Percentiles rank a stretch among this genome's conserved stretches.
These are phyloP conservation scores for Medicago ruthenica DNA, from an alignment of 306 rosid genomes.

Conservation along the genomic window DNA sequence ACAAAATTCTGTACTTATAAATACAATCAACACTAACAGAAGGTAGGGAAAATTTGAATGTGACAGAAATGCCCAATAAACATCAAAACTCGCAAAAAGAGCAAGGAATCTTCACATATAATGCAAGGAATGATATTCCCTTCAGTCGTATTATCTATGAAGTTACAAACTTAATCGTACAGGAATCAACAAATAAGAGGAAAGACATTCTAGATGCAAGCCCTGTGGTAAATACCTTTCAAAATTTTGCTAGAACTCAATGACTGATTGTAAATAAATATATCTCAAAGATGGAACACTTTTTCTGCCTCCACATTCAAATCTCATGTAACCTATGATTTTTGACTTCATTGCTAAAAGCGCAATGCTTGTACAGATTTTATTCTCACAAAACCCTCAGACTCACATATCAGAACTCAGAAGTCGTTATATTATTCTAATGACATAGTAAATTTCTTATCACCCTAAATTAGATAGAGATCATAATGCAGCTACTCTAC, in stretches of 20 bases:
- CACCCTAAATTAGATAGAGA: constrained; percentile 7
- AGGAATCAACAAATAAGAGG: not conserved
- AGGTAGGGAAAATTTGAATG: not conserved
- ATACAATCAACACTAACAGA: not conserved
- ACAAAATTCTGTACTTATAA: too few relatives aligned
- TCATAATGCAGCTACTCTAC: constrained; percentile 12
- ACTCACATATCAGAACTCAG: constrained; percentile 10
- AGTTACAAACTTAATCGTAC: constrained; percentile 14
- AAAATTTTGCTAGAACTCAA: constrained; percentile 19
- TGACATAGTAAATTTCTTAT: constrained; percentile 17
- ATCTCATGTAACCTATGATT: not conserved
- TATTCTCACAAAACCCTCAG: constrained; percentile 7
- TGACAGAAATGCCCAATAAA: too few relatives aligned
- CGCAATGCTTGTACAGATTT: not conserved
- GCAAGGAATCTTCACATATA: not conserved
- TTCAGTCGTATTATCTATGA: constrained; percentile 13
- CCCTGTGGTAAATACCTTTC: not conserved
- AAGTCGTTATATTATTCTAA: not conserved
- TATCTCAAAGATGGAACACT: constrained; percentile 1
- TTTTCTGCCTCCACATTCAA: constrained; percentile 1
- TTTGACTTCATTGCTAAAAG: not conserved
- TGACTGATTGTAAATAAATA: not conserved
- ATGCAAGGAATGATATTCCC: not conserved
- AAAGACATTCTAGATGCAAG: not conserved
- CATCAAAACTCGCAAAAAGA: not conserved